A percentile compares a stretch with the other conserved stretches of the same genome.
Conservation (phyloP, 768 basidiomycete species). For the Naematelia encephala region DNA sequence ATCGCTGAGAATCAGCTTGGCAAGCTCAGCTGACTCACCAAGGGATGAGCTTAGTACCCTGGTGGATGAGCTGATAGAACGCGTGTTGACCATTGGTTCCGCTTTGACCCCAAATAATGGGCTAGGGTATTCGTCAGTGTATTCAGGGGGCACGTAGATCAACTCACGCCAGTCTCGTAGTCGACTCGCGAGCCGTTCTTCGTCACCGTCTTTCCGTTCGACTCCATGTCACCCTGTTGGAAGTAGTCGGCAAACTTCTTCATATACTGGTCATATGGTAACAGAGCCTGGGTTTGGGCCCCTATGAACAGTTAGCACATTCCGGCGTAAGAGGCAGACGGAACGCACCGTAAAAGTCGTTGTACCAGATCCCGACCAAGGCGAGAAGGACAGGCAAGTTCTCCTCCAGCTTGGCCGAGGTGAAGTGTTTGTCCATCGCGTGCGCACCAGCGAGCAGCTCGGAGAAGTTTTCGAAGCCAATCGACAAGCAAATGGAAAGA, state of each 20-base stretch:
- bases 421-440: conserved; percentile 97
- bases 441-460: conserved; percentile 86
- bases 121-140: conserved; percentile 59
- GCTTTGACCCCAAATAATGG: conserved; percentile 98
- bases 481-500: conserved; percentile 83
- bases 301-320: conserved; percentile 52
- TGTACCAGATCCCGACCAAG: conserved; percentile 93
- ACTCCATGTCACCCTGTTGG: conserved; percentile 99
- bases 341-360: conserved; percentile 79
- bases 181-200: conserved; percentile 87
- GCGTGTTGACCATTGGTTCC: conserved; percentile 99
- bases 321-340: background rate
- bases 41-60: conserved; percentile 53
- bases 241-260: conserved; percentile 99
- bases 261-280: conserved; percentile 98
- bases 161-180: conserved; percentile 89
- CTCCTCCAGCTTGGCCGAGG: conserved; percentile 74
- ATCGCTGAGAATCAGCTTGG: conserved; percentile 52
- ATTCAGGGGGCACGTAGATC: no score
- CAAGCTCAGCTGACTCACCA: conserved; percentile 29
- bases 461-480: conserved; percentile 93
- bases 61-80: conserved; percentile 83
- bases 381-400: conserved; percentile 92
- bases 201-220: conserved; percentile 94
- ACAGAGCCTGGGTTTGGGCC: conserved; percentile 86